phyloP scores from a whole-genome alignment of 225 moss, liverwort and hornwort genomes.

The Pseudisothecium myosuroides region DNA sequence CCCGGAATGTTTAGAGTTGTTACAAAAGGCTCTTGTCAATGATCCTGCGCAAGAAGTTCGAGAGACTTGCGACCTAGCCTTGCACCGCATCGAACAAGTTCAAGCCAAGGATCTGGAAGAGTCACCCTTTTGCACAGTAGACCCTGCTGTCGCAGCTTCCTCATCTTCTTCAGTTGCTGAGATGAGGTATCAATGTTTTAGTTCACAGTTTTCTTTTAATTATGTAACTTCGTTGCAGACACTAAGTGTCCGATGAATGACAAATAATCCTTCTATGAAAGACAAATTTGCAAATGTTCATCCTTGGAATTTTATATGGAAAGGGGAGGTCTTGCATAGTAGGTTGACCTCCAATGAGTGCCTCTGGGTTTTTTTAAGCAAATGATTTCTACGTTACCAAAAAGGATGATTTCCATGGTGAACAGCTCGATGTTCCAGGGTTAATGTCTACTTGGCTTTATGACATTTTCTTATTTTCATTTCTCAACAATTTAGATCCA shows the following conservation, averaged over 20 bases:
- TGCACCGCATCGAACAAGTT: neutral
- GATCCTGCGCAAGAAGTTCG: constrained; percentile 28
- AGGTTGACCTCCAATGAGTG: neutral
- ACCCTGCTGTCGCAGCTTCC: neutral
- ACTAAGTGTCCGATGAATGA: neutral
- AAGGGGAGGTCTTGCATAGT: neutral
- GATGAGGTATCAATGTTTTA: neutral
- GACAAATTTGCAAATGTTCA: neutral
- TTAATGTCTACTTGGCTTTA: neutral
- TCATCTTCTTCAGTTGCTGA: neutral
- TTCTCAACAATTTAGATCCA: neutral
- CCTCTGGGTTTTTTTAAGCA: neutral
- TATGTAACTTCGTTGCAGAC: rapidly evolving
- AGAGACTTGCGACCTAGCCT: neutral
- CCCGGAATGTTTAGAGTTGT: constrained; percentile 33
- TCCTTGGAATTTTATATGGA: neutral
- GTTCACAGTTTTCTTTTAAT: neutral
- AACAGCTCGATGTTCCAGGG: rapidly evolving
- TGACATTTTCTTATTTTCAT: neutral
- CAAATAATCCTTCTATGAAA: neutral
- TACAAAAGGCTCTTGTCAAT: constrained; percentile 40
- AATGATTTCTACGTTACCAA: neutral
- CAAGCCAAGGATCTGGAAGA: neutral
- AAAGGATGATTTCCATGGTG: neutral
- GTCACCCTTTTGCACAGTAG: neutral